Conservation (phyloP, 345 rosid genomes). For the Populus pruinosa region DNA sequence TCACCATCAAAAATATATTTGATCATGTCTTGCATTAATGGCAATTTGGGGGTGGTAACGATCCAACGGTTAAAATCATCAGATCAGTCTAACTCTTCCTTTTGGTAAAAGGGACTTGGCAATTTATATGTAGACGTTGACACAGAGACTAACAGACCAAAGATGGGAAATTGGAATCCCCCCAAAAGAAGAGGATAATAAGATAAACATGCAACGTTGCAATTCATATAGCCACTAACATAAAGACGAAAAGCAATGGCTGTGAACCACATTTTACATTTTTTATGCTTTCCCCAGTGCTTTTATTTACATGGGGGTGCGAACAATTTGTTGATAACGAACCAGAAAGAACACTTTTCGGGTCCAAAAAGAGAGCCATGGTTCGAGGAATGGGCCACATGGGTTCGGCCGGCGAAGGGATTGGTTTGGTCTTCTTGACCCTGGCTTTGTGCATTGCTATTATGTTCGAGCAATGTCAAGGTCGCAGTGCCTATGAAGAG, state of each 20-base stretch:
- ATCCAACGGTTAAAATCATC: neutral
- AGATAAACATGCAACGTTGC: neutral
- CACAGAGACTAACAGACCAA: neutral
- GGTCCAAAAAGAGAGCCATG: neutral
- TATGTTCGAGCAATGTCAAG: neutral
- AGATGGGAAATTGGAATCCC: neutral
- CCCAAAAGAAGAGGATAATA: neutral
- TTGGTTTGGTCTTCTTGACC: neutral
- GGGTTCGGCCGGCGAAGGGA: neutral
- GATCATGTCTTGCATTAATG: neutral
- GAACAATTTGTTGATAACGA: neutral
- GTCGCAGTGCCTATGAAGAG: neutral
- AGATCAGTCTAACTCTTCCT: neutral
- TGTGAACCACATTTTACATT: neutral
- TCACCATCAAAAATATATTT: neutral
- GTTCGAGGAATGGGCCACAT: neutral
- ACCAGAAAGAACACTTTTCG: too few relatives aligned
- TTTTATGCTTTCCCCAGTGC: neutral
- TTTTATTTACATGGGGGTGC: neutral
- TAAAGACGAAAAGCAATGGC: neutral
- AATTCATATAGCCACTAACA: neutral
- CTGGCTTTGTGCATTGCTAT: neutral
- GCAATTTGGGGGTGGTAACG: neutral
- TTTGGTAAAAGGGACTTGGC: neutral
- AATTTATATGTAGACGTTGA: neutral